Base-by-base conservation (phyloP, 495 filamentous ascomycete genomes). In the Podospora anserina region DNA sequence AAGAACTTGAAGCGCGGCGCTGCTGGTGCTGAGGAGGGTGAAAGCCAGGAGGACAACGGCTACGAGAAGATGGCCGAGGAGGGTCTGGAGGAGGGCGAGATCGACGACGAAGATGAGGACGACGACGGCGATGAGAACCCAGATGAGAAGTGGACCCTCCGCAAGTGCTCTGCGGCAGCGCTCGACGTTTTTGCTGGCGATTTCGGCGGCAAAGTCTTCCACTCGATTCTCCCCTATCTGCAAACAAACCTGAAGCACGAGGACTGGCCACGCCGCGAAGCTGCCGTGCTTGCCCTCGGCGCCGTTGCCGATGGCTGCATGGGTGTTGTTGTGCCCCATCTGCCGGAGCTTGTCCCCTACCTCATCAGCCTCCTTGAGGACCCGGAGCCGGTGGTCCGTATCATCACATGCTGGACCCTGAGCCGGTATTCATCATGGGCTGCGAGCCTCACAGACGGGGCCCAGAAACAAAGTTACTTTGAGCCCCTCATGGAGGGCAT, bases 401-500 rank as follows among this genome's bases (percentile, higher is more conserved):
- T 96, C 76, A 99, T 99, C 67, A 98, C 96, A 9, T 98, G 95
- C 78, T 99, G 95, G 95, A 94, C 96, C 18, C 83, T 99, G 34
- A 94, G 93, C 19, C 87, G 95, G 18, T 99, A 97, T 78, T 97
- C 96, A 15, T 83, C 88, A 19, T 99, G 95, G 95, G 95, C 94
- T 6, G 91, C 93, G 9, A 87, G 90, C 65, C 85, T 97, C 13
- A 76, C 82, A 15, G 86, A 90, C 58, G 84, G 84, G 26, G 78
- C 80, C 5, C 86, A 93, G 68, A 89, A 89, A 68, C 86, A 87
- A 56, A 87, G 85, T 62, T 97, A 88, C 79, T 98, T 98, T 73
- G 90, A 94, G 76, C 95, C 95, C 1, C 93, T 97, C 87, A 97
- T 99, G 94, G 95, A 97, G 69, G 96, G 96, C 27, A 93, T 99